phyloP scores from a whole-genome alignment of 176 grass and related monocot species.

The Miscanthus lutarioriparius region DNA sequence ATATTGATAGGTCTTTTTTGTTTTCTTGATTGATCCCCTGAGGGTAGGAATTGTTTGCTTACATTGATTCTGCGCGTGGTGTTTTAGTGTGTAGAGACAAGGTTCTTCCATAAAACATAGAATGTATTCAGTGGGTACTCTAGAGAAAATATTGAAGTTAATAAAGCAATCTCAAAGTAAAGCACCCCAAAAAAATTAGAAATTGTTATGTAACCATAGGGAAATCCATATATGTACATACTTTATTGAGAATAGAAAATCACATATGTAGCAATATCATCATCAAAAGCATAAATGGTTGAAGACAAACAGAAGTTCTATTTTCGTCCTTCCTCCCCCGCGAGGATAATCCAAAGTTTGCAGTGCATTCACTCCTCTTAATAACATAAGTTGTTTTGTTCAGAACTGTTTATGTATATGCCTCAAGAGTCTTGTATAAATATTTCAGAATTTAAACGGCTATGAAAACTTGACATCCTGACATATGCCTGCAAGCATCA shows the following conservation, averaged over 20 bases:
- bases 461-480: background rate
- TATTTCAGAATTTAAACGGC: background rate
- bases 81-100: background rate
- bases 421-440: background rate
- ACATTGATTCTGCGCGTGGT: background rate
- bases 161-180: background rate
- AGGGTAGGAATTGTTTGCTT: constrained; percentile 3
- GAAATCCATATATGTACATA: background rate
- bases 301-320: background rate
- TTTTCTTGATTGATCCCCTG: constrained; percentile 29
- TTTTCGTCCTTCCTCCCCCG: background rate
- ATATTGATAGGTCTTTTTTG: constrained; percentile 2
- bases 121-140: background rate
- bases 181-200: background rate
- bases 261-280: background rate
- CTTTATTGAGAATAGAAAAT: background rate
- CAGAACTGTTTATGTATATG: background rate
- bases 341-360: constrained; percentile 10
- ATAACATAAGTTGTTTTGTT: background rate
- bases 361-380: constrained; percentile 6
- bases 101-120: background rate
- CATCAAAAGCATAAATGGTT: background rate
- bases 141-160: background rate
- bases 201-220: background rate
- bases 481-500: background rate